Evolutionary conservation across 2,329 filamentous ascomycete genomes (phyloP), one percentile per base, ranked within the genome.

Genomic region (Ceratocystis destructans): DNA sequence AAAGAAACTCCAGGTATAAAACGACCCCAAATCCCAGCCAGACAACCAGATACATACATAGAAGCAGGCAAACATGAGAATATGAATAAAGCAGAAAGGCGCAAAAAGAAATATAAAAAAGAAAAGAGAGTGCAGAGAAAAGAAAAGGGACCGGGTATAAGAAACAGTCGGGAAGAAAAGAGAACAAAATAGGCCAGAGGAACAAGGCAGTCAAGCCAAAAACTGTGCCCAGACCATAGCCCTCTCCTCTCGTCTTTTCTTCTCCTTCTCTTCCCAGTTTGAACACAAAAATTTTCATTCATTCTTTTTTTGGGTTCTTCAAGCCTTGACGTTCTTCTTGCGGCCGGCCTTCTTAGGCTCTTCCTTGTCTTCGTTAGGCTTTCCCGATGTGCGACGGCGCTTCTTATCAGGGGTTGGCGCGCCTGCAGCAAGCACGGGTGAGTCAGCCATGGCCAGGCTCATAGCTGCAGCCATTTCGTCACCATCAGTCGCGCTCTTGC

Each of bases 301-400:
- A 15, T 44, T 37, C 31, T 62, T 17, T 37, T 46, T 46, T 46
- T n/a, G 20, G 17, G 41, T 41, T 62, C n/a, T 46, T 64, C 62
- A 70, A 62, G 72, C 74, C 73, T 77, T 77, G 45, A 64, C 68
- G 77, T 76, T 78, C 81, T 84, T 84, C 79, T 83, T 84, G 72
- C 80, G 80, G 70, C 77, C 78, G 65, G 79, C 81, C 77, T 83
- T 83, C 79, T 83, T 83, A 69, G 80, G 79, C 73, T 85, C 82
- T 72, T 84, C 82, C 70, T 76, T 75, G 67, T 80, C 76, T 67
- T 83, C 81, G 33, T 76, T 76, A 50, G 77, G 80, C 78, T 85
- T 85, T 71, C 74, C 75, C 3, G 81, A 82, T 8, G 77, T 76
- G 68, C 83, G 77, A 75, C 85, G 81, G 70, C 83, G 79, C 82